Percentiles rank a stretch among this genome's conserved stretches.
phyloP scores from a whole-genome alignment of 192 early-diverging fungal genomes.

The Phlyctochytrium arcticum region DNA sequence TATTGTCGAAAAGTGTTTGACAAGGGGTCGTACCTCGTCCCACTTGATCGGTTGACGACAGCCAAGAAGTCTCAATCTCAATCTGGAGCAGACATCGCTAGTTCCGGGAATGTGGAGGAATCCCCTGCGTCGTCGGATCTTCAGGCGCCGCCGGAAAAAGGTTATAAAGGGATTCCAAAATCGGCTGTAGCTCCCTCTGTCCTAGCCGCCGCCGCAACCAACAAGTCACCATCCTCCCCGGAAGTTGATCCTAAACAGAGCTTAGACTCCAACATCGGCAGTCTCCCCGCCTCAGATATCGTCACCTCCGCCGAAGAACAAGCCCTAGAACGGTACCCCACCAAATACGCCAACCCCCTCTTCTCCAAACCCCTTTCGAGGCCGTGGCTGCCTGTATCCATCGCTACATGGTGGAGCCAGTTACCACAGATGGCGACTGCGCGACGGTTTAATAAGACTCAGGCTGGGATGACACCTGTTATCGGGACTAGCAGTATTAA shows the following conservation, averaged over 20 bases:
- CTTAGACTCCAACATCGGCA: too few species aligned
- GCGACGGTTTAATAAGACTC: too few species aligned
- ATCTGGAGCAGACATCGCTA: not conserved
- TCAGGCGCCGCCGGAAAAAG: not conserved
- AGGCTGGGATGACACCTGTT: too few species aligned
- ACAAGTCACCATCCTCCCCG: not conserved
- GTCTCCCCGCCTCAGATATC: conserved; percentile 10
- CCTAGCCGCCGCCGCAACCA: not conserved
- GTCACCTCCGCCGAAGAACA: conserved; percentile 36
- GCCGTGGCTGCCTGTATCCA: conserved; percentile 35
- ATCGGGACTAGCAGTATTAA: too few species aligned
- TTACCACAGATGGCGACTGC: not conserved
- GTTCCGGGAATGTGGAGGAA: not conserved
- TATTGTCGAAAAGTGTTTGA: conserved; percentile 37
- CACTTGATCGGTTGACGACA: conserved; percentile 22
- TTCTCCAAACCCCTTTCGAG: conserved; percentile 32
- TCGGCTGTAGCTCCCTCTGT: not conserved
- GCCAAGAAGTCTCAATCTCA: not conserved
- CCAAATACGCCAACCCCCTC: conserved; percentile 34
- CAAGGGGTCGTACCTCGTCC: conserved; percentile 27
- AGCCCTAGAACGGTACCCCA: conserved; percentile 26
- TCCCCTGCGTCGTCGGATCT: not conserved
- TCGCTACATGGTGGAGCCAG: conserved; percentile 23
- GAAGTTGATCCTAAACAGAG: not conserved
- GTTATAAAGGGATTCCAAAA: too few species aligned